Base-by-base conservation (phyloP, 768 basidiomycete species). In the Pulveroboletus sp. region DNA sequence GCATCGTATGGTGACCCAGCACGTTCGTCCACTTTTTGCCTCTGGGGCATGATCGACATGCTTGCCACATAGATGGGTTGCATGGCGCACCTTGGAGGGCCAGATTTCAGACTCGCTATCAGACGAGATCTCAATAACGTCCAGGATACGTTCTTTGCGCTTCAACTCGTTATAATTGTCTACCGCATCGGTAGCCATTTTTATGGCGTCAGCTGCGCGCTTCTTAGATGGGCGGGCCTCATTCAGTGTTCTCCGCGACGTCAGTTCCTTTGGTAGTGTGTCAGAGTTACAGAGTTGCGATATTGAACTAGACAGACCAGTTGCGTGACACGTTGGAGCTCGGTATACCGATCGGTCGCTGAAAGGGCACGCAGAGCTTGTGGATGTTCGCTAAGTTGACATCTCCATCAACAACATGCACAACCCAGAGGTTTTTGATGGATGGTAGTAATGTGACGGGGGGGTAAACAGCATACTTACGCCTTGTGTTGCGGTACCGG, bases 91-190 rank as follows among this genome's bases (percentile, higher is more conserved):
- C 51, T 67, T 67, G 32, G 36, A 17, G 21, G 58, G 49, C 45
- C 15, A 50, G 10, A 2, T 33, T n/a, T 65, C 65, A 8, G 52
- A 31, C 28, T 69, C 65, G 18, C 67, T 67, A 42, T 69, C 65
- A n/a, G 65, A 67, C 3, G 58, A 55, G 35, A 69, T 56, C 30
- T 56, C 61, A 43, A 69, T 61, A 2, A 58, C 38, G 18, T 66
- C 61, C 1, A 1, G 18, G 18, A 14, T 12, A 11, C 35, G 50
- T 4, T 51, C 53, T 42, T 63, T 64, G 26, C 65, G 60, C 49
- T 67, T 69, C 36, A 61, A 28, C 8, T 54, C 43, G n/a, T 6
- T 18, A 6, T 44, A 39, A n/a, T 39, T 49, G 5, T 46, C 40
- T 3, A 61, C 49, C n/a, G 18, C 49, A 11, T 54, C 50, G 5